These are phyloP conservation scores for Spiraea crenata DNA, from an alignment of 331 rosid genomes.

Conservation along the genomic window DNA sequence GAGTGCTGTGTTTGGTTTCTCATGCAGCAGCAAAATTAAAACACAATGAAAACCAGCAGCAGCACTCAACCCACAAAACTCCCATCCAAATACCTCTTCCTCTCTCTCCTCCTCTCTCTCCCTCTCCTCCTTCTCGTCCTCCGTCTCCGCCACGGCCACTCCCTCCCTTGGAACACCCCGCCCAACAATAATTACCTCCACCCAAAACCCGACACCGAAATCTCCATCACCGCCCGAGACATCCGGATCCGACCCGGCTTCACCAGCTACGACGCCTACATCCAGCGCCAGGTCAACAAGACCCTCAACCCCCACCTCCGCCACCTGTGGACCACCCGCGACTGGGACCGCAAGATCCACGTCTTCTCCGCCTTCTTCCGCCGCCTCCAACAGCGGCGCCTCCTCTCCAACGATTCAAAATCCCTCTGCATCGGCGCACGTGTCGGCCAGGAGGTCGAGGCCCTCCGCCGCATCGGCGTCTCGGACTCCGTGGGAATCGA, in stretches of 20 bases:
- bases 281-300: constrained; percentile 78
- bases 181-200: too few relatives aligned
- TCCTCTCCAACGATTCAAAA: constrained; percentile 44
- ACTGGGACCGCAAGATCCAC: constrained; percentile 82
- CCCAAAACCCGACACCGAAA: too few relatives aligned
- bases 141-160: constrained; percentile 28
- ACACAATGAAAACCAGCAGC: constrained; percentile 39
- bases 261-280: constrained; percentile 67
- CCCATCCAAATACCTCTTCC: constrained; percentile 42
- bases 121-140: constrained; percentile 43
- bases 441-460: constrained; percentile 91
- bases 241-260: constrained; percentile 83
- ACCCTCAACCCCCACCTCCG: constrained; percentile 86
- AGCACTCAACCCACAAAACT: constrained; percentile 30
- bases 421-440: constrained; percentile 78
- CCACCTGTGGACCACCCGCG: constrained; percentile 83
- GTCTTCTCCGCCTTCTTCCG: constrained; percentile 59
- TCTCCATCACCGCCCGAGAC: constrained; percentile 9
- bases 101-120: constrained; percentile 54
- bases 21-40: background rate
- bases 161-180: constrained; percentile 6
- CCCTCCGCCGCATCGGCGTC: constrained; percentile 61
- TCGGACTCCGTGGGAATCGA: constrained; percentile 73
- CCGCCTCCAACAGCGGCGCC: constrained; percentile 33
- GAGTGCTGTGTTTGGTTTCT: too few relatives aligned